Percentiles rank a stretch among this genome's conserved stretches.
These are phyloP conservation scores for Colletotrichum agaves DNA, from an alignment of 2,329 filamentous ascomycete genomes.

Conservation along the genomic window DNA sequence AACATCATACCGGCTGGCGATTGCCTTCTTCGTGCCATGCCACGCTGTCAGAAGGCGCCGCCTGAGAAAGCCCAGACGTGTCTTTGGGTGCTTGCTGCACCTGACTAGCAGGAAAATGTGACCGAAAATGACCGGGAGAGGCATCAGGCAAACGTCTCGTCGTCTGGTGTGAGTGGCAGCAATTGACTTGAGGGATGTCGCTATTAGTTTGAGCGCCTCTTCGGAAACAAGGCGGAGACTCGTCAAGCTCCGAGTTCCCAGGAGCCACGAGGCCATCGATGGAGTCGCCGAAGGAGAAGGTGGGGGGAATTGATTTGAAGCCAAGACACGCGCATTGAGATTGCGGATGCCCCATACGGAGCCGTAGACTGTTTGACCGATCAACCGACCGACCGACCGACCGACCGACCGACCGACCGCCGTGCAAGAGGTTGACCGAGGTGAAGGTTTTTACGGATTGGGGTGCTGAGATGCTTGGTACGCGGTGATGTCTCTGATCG, in stretches of 20 bases:
- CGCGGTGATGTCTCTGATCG: not conserved
- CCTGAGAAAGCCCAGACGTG: conserved; percentile 7
- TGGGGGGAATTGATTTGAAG: conserved; percentile 14
- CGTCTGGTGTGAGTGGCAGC: not conserved
- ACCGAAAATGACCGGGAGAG: conserved; percentile 1
- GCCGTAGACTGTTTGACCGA: not conserved
- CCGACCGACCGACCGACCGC: conserved; percentile 6
- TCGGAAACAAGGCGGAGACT: conserved; percentile 22
- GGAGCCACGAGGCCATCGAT: conserved; percentile 25
- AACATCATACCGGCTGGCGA: conserved; percentile 7
- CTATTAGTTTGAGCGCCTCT: not conserved
- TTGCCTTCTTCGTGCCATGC: not conserved
- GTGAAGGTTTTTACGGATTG: not conserved
- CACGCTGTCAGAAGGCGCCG: not conserved
- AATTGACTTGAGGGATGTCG: not conserved
- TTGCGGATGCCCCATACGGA: not conserved
- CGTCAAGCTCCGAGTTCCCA: conserved; percentile 10
- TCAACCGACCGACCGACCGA: not conserved
- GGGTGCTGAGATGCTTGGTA: not conserved
- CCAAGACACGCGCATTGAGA: not conserved
- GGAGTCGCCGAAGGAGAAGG: conserved; percentile 26
- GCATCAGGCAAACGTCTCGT: conserved; percentile 3
- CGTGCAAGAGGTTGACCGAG: conserved; percentile 22
- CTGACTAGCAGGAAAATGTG: conserved; percentile 11
- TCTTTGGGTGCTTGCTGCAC: conserved; percentile 14